Conservation (phyloP, 2,329 filamentous ascomycete genomes). For the Sclerotinia minor region DNA sequence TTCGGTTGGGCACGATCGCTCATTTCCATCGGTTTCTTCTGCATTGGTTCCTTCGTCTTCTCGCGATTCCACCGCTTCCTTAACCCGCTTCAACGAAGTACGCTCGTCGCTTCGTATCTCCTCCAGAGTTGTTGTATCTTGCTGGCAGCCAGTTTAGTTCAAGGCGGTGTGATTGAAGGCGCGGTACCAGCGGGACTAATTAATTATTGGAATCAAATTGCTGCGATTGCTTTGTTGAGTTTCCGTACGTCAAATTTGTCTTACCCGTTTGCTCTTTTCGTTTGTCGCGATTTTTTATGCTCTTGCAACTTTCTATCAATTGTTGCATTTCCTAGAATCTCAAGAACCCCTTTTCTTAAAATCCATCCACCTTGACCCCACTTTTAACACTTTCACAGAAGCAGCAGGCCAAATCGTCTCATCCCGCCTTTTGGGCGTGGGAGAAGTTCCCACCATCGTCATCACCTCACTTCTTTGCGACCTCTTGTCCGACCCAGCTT, state of each 20-base stretch:
- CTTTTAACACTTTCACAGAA: constrained; percentile 46
- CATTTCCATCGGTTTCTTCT: constrained; percentile 69
- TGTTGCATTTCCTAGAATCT: too few relatives aligned
- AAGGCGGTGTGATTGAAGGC: constrained; percentile 18
- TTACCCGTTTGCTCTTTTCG: neutral
- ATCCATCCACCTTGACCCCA: neutral
- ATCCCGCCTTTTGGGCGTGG: constrained; percentile 66
- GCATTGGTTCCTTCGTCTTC: constrained; percentile 70
- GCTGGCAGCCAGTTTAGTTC: constrained; percentile 50
- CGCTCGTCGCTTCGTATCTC: constrained; percentile 59
- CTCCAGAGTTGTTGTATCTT: constrained; percentile 53
- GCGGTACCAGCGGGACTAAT: constrained; percentile 12
- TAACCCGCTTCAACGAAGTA: constrained; percentile 56
- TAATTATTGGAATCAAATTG: constrained; percentile 55
- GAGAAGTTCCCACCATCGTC: constrained; percentile 71
- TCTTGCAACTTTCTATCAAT: neutral
- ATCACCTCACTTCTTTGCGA: constrained; percentile 79
- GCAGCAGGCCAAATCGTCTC: constrained; percentile 74
- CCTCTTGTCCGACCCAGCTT: constrained; percentile 63
- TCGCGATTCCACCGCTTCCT: constrained; percentile 64
- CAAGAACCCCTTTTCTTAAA: neutral
- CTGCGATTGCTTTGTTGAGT: constrained; percentile 68
- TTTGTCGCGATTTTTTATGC: neutral
- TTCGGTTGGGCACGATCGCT: constrained; percentile 70
- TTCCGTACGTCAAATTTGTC: constrained; percentile 45